Evolutionary conservation across 1,139 yeast genomes (phyloP).

Genomic region (Protomyces lactucae-debilis): DNA sequence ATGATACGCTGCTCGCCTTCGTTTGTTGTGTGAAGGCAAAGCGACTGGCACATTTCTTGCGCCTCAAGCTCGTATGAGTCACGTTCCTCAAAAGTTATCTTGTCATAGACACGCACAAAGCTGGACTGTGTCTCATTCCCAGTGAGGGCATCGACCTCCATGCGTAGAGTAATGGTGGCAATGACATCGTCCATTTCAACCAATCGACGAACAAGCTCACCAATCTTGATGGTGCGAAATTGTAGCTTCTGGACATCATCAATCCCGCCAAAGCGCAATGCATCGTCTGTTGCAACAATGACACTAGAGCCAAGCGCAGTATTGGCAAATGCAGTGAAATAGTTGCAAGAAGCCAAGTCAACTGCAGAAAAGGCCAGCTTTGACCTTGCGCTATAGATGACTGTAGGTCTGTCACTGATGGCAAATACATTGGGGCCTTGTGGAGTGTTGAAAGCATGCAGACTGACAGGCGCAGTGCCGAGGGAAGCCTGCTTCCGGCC

Average conservation of each 20-base stretch:
- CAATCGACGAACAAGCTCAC: conserved; percentile 33
- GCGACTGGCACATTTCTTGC: conserved; percentile 33
- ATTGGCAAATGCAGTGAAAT: conserved; percentile 19
- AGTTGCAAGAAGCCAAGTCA: conserved; percentile 26
- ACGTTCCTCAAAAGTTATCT: conserved; percentile 26
- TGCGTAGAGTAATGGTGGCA: conserved; percentile 31
- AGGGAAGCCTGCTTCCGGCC: conserved; percentile 28
- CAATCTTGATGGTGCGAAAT: conserved; percentile 32
- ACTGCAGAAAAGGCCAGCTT: conserved; percentile 31
- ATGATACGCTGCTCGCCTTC: conserved; percentile 29
- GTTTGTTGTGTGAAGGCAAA: conserved; percentile 23
- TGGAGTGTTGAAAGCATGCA: conserved; percentile 26
- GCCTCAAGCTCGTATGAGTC: conserved; percentile 29
- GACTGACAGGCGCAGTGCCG: conserved; percentile 32
- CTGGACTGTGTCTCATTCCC: conserved; percentile 32
- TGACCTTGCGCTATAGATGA: conserved; percentile 30
- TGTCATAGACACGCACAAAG: conserved; percentile 31
- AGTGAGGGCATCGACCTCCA: conserved; percentile 30
- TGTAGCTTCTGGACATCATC: conserved; percentile 33
- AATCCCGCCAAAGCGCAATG: conserved; percentile 30
- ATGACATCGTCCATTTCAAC: conserved; percentile 21
- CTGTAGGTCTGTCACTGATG: conserved; percentile 32
- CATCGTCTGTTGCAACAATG: conserved; percentile 31
- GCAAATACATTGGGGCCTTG: conserved; percentile 28
- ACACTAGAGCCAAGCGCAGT: conserved; percentile 20